Conservation (phyloP, 305 asterid species). For the Fraxinus albicans region DNA sequence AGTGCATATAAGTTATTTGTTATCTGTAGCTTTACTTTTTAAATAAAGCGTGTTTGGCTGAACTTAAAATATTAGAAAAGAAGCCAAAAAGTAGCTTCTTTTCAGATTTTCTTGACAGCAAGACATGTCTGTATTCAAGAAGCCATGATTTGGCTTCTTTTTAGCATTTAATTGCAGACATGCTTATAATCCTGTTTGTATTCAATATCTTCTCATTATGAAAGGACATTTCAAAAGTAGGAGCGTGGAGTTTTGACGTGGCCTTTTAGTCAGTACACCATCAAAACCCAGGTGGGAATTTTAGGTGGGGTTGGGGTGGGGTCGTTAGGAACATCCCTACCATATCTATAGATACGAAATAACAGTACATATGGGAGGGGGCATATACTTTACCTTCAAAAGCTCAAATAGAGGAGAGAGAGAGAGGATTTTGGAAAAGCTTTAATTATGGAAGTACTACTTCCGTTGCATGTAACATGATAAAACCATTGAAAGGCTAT, state of each 20-base stretch:
- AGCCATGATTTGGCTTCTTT: not conserved
- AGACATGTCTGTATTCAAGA: not conserved
- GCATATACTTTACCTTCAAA: not conserved
- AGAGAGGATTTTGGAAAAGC: not conserved
- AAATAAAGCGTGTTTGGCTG: not conserved
- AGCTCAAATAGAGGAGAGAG: not conserved
- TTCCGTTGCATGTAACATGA: not conserved
- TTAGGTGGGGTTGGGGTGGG: not conserved
- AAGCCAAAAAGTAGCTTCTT: not conserved
- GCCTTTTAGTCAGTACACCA: not conserved
- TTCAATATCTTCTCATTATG: not conserved
- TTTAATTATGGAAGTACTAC: not conserved
- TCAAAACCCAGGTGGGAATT: not conserved
- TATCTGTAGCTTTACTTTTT: not conserved
- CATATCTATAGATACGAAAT: not conserved
- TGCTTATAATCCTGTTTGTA: not conserved
- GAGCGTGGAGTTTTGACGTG: not conserved
- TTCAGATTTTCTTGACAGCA: not conserved
- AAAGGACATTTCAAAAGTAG: not conserved
- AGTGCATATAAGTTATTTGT: not conserved
- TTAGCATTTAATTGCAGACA: not conserved
- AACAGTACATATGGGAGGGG: not conserved
- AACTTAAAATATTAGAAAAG: not conserved
- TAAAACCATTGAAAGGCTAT: not conserved
- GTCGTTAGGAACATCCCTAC: not conserved